A percentile compares a stretch with the other conserved stretches of the same genome.
These are phyloP conservation scores for Cylindrodendrum hubeiense DNA, from an alignment of 2,329 filamentous ascomycete species.

Conservation along the genomic window DNA sequence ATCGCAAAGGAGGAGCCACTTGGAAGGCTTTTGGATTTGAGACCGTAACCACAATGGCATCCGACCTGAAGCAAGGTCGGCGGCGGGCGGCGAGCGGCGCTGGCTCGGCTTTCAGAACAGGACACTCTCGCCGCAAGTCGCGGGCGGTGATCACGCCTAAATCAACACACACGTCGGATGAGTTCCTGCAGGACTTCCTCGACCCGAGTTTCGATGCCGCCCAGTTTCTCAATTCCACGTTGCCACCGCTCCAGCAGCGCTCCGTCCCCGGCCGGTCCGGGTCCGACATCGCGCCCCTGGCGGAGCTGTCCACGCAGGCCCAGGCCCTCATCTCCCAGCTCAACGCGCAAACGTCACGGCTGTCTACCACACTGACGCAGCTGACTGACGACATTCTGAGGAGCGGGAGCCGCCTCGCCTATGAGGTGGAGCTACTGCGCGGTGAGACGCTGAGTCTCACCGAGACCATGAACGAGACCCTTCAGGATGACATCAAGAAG, in stretches of 20 bases:
- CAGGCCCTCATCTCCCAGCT: slow-evolving; percentile 89
- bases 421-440: slow-evolving; percentile 93
- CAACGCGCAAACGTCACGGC: slow-evolving; percentile 86
- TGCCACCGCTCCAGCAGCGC: slow-evolving; percentile 74
- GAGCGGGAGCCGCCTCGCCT: slow-evolving; percentile 87
- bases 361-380: slow-evolving; percentile 85
- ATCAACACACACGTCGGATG: slow-evolving; percentile 76
- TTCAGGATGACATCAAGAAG: slow-evolving; percentile 78
- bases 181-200: slow-evolving; percentile 81
- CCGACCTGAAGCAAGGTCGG: slow-evolving; percentile 50
- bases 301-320: slow-evolving; percentile 84
- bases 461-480: slow-evolving; percentile 79
- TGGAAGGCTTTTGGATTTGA: background rate
- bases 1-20: too few species aligned
- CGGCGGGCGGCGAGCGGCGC: slow-evolving; percentile 62
- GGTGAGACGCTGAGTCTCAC: slow-evolving; percentile 87
- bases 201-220: slow-evolving; percentile 83
- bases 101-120: slow-evolving; percentile 51
- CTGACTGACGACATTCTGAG: slow-evolving; percentile 95
- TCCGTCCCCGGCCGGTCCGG: slow-evolving; percentile 41
- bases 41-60: slow-evolving; percentile 41
- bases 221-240: slow-evolving; percentile 83
- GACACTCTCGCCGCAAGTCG: slow-evolving; percentile 56
- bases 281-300: slow-evolving; percentile 67
- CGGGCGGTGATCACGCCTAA: slow-evolving; percentile 58